These are phyloP conservation scores for Aureobasidium sp. DNA, from an alignment of 2,329 filamentous ascomycete genomes.

Conservation along the genomic window DNA sequence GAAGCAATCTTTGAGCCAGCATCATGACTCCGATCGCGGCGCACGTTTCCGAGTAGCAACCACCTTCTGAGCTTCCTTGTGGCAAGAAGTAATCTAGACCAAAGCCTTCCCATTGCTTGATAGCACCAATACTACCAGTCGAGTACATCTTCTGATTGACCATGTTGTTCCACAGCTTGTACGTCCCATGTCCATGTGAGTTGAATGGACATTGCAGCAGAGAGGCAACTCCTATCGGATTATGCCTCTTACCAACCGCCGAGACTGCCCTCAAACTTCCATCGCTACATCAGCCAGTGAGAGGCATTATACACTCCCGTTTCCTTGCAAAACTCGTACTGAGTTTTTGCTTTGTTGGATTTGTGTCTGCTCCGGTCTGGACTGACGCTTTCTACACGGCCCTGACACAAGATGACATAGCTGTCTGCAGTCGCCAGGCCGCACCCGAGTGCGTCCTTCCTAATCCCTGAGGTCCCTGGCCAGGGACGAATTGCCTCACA, in stretches of 20 bases:
- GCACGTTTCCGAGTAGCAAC: conserved; percentile 56
- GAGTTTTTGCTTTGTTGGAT: not conserved
- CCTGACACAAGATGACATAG: too few species aligned
- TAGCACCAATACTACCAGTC: conserved; percentile 52
- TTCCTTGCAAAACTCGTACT: not conserved
- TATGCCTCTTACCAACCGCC: not conserved
- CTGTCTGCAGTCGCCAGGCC: too few species aligned
- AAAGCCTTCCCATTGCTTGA: conserved; percentile 54
- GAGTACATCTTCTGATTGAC: conserved; percentile 54
- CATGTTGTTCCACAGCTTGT: conserved; percentile 52
- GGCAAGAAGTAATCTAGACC: conserved; percentile 52
- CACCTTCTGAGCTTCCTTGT: conserved; percentile 47
- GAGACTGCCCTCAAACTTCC: not conserved
- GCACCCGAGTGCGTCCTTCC: too few species aligned
- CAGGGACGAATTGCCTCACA: too few species aligned
- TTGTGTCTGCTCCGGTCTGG: not conserved
- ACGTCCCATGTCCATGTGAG: conserved; percentile 21
- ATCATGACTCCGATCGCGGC: conserved; percentile 54
- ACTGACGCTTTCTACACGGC: not conserved
- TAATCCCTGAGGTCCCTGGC: too few species aligned
- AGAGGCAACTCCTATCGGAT: not conserved
- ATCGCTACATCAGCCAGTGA: not conserved
- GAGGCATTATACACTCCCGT: not conserved
- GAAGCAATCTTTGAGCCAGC: conserved; percentile 49
- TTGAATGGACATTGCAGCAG: not conserved